phyloP scores from a whole-genome alignment of 305 asterid genomes.

The Nicotiana rustica region DNA sequence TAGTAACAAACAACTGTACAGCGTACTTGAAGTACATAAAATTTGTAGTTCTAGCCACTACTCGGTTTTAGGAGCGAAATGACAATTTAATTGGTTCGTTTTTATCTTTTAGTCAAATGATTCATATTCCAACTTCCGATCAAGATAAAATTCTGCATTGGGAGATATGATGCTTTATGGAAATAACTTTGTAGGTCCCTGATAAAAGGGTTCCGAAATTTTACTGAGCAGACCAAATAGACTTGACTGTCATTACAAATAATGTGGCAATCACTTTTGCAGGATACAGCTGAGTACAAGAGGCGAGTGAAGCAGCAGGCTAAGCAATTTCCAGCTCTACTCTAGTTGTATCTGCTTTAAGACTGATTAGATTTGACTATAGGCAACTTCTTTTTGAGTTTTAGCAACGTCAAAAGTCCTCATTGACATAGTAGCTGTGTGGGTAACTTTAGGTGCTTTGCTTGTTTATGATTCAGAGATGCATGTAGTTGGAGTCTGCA shows the following conservation, averaged over 20 bases:
- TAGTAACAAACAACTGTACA: neutral
- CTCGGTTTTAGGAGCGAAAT: neutral
- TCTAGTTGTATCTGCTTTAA: constrained; percentile 31
- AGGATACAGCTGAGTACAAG: constrained; percentile 49
- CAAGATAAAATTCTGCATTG: neutral
- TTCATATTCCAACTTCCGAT: neutral
- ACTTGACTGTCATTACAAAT: neutral
- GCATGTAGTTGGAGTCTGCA: neutral
- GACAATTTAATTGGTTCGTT: neutral
- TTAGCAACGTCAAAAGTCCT: neutral
- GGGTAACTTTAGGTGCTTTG: neutral
- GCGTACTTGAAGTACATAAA: neutral
- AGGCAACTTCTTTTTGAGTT: neutral
- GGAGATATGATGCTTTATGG: neutral
- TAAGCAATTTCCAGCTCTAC: constrained; percentile 47
- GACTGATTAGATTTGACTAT: neutral
- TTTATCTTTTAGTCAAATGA: neutral
- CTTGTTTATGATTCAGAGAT: neutral
- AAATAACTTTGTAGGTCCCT: neutral
- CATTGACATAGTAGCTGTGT: neutral
- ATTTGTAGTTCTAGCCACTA: neutral
- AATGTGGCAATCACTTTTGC: constrained; percentile 33
- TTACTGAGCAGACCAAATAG: neutral
- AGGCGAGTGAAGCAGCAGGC: constrained; percentile 54
- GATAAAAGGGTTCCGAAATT: neutral